Conservation (phyloP, 179 eudicot genomes). For the Beta corolliflora region DNA sequence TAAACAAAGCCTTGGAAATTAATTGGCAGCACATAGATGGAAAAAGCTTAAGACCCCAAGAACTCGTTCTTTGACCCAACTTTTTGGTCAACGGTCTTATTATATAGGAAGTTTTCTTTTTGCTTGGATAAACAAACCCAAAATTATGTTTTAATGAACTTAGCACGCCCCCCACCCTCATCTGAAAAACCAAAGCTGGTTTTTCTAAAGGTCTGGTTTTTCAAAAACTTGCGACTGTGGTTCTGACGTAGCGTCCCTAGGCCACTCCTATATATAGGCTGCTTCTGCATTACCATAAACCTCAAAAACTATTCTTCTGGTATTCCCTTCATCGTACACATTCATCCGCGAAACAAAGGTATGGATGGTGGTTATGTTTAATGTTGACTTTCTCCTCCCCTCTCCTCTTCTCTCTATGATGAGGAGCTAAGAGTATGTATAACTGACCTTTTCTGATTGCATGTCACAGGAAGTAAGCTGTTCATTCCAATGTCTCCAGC, state of each 20-base stretch:
- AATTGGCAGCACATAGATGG: conserved; percentile 8
- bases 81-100: conserved; percentile 35
- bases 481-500: conserved; percentile 38
- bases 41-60: conserved; percentile 32
- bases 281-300: conserved; percentile 23
- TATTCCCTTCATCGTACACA: conserved; percentile 21
- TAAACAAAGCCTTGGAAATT: conserved; percentile 21
- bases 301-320: conserved; percentile 5
- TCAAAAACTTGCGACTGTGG: conserved; percentile 31
- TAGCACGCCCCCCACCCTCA: not conserved
- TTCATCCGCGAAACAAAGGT: conserved; percentile 23
- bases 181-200: conserved; percentile 25
- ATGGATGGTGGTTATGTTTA: conserved; percentile 9
- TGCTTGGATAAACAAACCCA: conserved; percentile 9
- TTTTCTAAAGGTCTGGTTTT: conserved; percentile 31
- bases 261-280: conserved; percentile 27
- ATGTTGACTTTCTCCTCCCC: conserved; percentile 9
- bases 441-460: conserved; percentile 12
- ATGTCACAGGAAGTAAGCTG: conserved; percentile 26
- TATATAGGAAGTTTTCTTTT: not conserved
- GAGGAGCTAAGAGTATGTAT: not conserved
- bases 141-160: not conserved
- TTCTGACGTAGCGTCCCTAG: conserved; percentile 15
- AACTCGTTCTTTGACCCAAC: conserved; percentile 37
- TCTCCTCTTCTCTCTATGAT: not conserved